These are phyloP conservation scores for Aspergillus fumigatiaffinis DNA, from an alignment of 2,329 filamentous ascomycete species.

Conservation along the genomic window DNA sequence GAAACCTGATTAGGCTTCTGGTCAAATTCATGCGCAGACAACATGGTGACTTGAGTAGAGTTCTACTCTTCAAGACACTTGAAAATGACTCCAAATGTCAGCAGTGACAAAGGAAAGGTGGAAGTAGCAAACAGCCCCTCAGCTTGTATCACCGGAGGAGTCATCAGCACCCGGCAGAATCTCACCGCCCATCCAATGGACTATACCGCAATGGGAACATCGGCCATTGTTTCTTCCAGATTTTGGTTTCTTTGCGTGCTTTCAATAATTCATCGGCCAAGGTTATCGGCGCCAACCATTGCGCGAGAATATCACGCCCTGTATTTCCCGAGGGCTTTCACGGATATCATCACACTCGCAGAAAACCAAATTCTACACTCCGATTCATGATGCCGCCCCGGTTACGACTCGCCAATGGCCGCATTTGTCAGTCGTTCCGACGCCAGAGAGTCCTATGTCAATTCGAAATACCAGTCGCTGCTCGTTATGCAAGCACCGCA, in stretches of 20 bases:
- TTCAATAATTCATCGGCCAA: not conserved
- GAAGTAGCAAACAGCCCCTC: not conserved
- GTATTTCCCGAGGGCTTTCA: not conserved
- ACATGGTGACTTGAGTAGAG: slow-evolving; percentile 7
- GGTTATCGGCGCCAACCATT: not conserved
- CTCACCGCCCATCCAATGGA: slow-evolving; percentile 14
- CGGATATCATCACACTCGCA: not conserved
- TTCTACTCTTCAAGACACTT: not conserved
- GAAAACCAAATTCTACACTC: not conserved
- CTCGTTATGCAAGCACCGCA: slow-evolving; percentile 39
- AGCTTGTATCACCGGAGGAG: not conserved
- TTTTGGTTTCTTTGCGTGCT: slow-evolving; percentile 9
- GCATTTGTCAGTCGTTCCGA: slow-evolving; percentile 33
- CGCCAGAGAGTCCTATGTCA: slow-evolving; percentile 34
- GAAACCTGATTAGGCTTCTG: slow-evolving; percentile 38
- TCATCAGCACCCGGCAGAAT: slow-evolving; percentile 19
- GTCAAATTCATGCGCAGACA: slow-evolving; percentile 21
- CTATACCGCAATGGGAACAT: slow-evolving; percentile 15
- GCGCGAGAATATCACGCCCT: not conserved
- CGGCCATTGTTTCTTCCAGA: slow-evolving; percentile 12
- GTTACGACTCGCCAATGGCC: slow-evolving; percentile 40
- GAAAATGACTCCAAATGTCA: not conserved
- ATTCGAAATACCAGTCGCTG: slow-evolving; percentile 39
- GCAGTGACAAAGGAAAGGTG: not conserved
- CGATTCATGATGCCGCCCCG: slow-evolving; percentile 50